phyloP scores from a whole-genome alignment of 805 yeast species.

The Candida quercuum region DNA sequence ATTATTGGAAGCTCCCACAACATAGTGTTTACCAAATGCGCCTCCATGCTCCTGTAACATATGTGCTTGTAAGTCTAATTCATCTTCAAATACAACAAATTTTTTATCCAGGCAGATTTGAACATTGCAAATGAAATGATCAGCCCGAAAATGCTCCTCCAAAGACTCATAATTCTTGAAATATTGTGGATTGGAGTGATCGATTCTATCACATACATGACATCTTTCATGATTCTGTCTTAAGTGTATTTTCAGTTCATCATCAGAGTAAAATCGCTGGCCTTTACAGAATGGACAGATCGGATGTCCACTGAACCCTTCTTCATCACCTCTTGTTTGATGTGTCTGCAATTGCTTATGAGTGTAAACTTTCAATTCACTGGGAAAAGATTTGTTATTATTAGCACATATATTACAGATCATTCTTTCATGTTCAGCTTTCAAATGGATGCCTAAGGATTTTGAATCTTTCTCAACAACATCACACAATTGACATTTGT shows the following conservation, averaged over 20 bases:
- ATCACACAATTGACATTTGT: slow-evolving; percentile 42
- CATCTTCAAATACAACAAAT: slow-evolving; percentile 88
- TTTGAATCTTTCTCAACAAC: slow-evolving; percentile 45
- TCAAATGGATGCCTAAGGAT: slow-evolving; percentile 59
- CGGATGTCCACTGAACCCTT: slow-evolving; percentile 88
- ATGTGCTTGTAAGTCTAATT: slow-evolving; percentile 82
- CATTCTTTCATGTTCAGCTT: slow-evolving; percentile 52
- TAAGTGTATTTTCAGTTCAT: slow-evolving; percentile 78
- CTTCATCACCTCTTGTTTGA: slow-evolving; percentile 64
- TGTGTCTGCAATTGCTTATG: slow-evolving; percentile 63
- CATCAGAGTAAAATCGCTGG: slow-evolving; percentile 77
- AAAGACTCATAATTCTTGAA: slow-evolving; percentile 73
- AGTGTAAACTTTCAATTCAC: slow-evolving; percentile 60
- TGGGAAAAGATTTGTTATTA: slow-evolving; percentile 72
- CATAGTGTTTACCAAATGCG: slow-evolving; percentile 38
- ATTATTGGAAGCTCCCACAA: slow-evolving; percentile 10
- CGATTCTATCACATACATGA: slow-evolving; percentile 75
- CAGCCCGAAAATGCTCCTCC: slow-evolving; percentile 64
- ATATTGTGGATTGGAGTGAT: slow-evolving; percentile 61
- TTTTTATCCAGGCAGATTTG: slow-evolving; percentile 79
- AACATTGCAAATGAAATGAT: slow-evolving; percentile 75
- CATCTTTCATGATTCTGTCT: slow-evolving; percentile 85
- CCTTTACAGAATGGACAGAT: slow-evolving; percentile 75
- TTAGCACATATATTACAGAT: slow-evolving; percentile 74
- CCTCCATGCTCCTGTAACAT: slow-evolving; percentile 77